Percentiles rank a stretch among this genome's conserved stretches.
Evolutionary conservation across 176 grass and related monocot species (phyloP).

Genomic region (Alloteropsis semialata): DNA sequence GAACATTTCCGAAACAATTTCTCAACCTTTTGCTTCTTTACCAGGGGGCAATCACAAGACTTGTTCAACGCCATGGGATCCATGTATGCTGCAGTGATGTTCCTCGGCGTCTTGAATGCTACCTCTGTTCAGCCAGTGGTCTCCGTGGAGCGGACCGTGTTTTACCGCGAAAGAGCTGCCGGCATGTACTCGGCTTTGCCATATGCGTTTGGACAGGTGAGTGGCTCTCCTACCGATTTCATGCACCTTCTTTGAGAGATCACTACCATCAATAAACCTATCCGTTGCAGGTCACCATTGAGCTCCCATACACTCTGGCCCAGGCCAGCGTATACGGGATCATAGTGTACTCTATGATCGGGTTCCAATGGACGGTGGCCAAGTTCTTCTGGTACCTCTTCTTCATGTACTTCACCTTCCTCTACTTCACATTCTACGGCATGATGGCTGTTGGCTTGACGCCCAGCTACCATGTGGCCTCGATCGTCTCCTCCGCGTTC

Average conservation of each 20-base stretch:
- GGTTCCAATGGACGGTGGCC: conserved; percentile 70
- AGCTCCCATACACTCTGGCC: conserved; percentile 66
- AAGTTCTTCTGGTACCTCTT: conserved; percentile 93
- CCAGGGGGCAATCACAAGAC: conserved; percentile 52
- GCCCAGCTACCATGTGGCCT: conserved; percentile 65
- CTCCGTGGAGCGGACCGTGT: conserved; percentile 73
- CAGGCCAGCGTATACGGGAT: conserved; percentile 64
- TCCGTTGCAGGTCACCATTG: conserved; percentile 61
- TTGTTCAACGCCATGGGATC: conserved; percentile 83
- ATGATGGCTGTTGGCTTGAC: conserved; percentile 92
- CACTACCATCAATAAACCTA: neutral
- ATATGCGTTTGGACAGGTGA: conserved; percentile 92
- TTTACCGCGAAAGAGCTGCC: conserved; percentile 84
- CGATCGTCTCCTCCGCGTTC: conserved; percentile 65
- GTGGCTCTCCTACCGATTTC: neutral
- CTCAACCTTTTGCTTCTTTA: neutral
- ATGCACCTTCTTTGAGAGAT: neutral
- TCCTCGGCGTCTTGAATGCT: conserved; percentile 63
- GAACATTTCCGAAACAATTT: neutral
- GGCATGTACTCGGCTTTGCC: conserved; percentile 88
- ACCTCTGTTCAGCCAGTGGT: conserved; percentile 79
- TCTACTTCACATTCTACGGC: conserved; percentile 96
- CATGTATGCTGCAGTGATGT: conserved; percentile 65
- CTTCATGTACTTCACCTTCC: conserved; percentile 84
- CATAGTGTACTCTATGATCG: conserved; percentile 88